Conservation (phyloP, 2,329 filamentous ascomycete genomes). For the Hypoxylon sp. region DNA sequence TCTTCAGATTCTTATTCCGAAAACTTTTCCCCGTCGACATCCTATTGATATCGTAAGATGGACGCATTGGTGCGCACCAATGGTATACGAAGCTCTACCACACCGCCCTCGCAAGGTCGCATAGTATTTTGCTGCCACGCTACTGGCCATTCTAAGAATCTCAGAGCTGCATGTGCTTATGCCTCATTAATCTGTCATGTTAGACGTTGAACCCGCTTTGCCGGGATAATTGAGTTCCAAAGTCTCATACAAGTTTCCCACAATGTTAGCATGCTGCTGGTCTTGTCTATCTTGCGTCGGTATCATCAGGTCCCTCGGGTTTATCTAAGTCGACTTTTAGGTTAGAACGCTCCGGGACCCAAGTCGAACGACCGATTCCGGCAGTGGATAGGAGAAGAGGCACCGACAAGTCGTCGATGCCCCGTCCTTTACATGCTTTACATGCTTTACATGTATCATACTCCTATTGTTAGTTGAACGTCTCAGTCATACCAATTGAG, state of each 20-base stretch:
- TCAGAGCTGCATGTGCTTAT: not conserved
- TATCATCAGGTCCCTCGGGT: not conserved
- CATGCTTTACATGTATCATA: not conserved
- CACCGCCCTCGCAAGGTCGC: slow-evolving; percentile 11
- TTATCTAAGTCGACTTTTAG: not conserved
- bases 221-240: not conserved
- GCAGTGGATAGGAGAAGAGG: not conserved
- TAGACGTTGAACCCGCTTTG: not conserved
- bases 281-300: not conserved
- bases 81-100: slow-evolving; percentile 12
- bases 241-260: not conserved
- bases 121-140: slow-evolving; percentile 13
- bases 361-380: not conserved
- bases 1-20: not conserved
- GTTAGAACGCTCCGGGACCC: not conserved
- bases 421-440: too few species aligned
- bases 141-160: slow-evolving; percentile 12
- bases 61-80: slow-evolving; percentile 21
- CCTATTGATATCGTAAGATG: slow-evolving; percentile 20
- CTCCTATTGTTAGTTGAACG: not conserved
- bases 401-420: not conserved
- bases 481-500: not conserved
- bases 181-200: not conserved
- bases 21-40: slow-evolving; percentile 13
- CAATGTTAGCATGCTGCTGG: not conserved